Evolutionary conservation across 2,329 filamentous ascomycete species (phyloP).

Genomic region (Aulographum hederae): DNA sequence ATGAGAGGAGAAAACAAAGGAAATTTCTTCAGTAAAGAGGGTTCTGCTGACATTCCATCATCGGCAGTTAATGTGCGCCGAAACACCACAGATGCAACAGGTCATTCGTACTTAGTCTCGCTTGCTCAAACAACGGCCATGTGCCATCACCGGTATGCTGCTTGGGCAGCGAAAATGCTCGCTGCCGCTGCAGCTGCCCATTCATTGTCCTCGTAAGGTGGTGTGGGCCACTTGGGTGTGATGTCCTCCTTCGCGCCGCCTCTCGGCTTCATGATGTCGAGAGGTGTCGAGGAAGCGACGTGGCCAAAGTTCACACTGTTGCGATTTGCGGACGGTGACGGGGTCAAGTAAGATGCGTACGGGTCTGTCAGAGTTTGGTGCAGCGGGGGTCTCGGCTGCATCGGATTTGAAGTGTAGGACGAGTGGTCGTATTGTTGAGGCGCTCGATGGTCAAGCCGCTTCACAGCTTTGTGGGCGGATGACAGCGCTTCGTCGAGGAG

Average conservation of each 20-base stretch:
- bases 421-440: conserved; percentile 6
- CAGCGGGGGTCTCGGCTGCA: background rate
- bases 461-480: conserved; percentile 58
- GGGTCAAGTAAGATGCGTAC: conserved; percentile 39
- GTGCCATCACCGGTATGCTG: background rate
- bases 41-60: too few relatives aligned
- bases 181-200: conserved; percentile 74
- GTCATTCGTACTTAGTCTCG: too few relatives aligned
- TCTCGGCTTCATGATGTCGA: conserved; percentile 46
- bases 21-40: too few relatives aligned
- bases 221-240: conserved; percentile 74
- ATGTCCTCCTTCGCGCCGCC: conserved; percentile 28
- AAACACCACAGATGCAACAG: too few relatives aligned
- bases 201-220: conserved; percentile 83
- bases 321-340: conserved; percentile 63
- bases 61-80: too few relatives aligned
- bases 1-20: too few relatives aligned
- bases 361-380: conserved; percentile 2
- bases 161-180: conserved; percentile 15
- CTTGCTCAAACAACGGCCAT: too few relatives aligned
- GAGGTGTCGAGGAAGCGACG: conserved; percentile 44
- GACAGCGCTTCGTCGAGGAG: conserved; percentile 75
- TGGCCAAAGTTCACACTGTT: conserved; percentile 59
- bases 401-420: background rate
- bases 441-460: conserved; percentile 40